phyloP scores from a whole-genome alignment of 768 basidiomycete species.

The Tubosaeta sp. region DNA sequence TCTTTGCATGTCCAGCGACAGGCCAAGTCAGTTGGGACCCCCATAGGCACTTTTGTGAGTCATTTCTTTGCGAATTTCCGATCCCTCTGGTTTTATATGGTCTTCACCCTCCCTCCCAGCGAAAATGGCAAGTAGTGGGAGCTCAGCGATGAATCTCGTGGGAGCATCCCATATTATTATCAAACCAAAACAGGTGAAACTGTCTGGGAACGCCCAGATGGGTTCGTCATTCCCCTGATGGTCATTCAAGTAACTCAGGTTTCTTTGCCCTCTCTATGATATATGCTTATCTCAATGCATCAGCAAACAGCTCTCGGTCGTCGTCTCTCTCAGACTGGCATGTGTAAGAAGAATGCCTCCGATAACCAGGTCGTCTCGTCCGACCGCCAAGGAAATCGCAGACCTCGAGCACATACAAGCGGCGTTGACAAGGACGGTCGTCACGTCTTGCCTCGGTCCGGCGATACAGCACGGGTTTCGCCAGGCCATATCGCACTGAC shows the following conservation, averaged over 20 bases:
- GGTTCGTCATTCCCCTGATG: constrained; percentile 87
- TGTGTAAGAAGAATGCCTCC: constrained; percentile 18
- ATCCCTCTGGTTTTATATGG: constrained; percentile 11
- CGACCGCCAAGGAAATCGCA: constrained; percentile 33
- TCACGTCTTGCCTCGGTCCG: constrained; percentile 28
- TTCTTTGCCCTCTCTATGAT: background rate
- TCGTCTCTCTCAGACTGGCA: constrained; percentile 56
- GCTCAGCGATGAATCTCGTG: constrained; percentile 76
- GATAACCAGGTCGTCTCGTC: constrained; percentile 14
- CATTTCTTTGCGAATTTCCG: constrained; percentile 11
- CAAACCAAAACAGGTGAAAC: constrained; percentile 90
- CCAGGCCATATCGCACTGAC: constrained; percentile 29
- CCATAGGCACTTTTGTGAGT: constrained; percentile 79
- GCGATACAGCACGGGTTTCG: constrained; percentile 24
- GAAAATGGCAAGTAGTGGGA: constrained; percentile 96
- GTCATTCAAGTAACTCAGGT: constrained; percentile 68
- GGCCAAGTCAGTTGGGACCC: constrained; percentile 94
- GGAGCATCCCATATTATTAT: constrained; percentile 88
- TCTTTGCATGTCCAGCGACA: constrained; percentile 91
- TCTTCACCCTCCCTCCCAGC: constrained; percentile 69
- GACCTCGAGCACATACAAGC: constrained; percentile 35
- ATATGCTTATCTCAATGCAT: constrained; percentile 5
- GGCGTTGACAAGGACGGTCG: constrained; percentile 31
- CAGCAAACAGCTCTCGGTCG: constrained; percentile 73
- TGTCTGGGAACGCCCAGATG: constrained; percentile 86